Evolutionary conservation across 1,284 basidiomycete species (phyloP).

Genomic region (Tilletia walkeri): DNA sequence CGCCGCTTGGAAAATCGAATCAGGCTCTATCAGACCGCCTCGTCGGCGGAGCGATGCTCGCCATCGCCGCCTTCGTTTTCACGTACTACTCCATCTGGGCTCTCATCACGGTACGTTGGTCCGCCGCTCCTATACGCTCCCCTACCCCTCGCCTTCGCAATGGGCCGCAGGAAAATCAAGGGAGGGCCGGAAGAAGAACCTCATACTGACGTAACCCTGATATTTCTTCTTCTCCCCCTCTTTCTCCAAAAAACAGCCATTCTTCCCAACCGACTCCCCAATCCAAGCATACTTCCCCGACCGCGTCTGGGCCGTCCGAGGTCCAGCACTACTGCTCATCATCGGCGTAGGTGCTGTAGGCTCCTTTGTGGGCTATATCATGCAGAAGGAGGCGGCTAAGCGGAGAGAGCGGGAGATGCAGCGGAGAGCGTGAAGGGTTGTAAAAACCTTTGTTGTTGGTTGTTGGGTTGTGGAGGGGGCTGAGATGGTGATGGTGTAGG

Average conservation of each 20-base stretch:
- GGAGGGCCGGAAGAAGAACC: too few species aligned
- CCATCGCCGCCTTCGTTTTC: slow-evolving; percentile 73
- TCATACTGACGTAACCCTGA: too few species aligned
- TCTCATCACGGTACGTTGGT: slow-evolving; percentile 68
- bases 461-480: too few species aligned
- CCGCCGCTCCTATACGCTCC: too few species aligned
- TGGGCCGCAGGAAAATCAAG: too few species aligned
- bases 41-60: slow-evolving; percentile 75
- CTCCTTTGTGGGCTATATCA: slow-evolving; percentile 72
- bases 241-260: slow-evolving; percentile 65
- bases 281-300: slow-evolving; percentile 77
- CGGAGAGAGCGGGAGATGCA: slow-evolving; percentile 12
- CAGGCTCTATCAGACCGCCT: slow-evolving; percentile 78
- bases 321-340: slow-evolving; percentile 78
- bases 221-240: not conserved
- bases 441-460: too few species aligned
- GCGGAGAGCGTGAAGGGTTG: slow-evolving; percentile 4
- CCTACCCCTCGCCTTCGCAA: too few species aligned
- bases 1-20: too few species aligned
- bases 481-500: too few species aligned
- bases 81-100: slow-evolving; percentile 89
- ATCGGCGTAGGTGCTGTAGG: slow-evolving; percentile 75
- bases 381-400: slow-evolving; percentile 64
- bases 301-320: slow-evolving; percentile 82
- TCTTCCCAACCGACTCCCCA: slow-evolving; percentile 71